Evolutionary conservation across 441 rosid genomes (phyloP).

Genomic region (Bocquillonia castaneifolia): DNA sequence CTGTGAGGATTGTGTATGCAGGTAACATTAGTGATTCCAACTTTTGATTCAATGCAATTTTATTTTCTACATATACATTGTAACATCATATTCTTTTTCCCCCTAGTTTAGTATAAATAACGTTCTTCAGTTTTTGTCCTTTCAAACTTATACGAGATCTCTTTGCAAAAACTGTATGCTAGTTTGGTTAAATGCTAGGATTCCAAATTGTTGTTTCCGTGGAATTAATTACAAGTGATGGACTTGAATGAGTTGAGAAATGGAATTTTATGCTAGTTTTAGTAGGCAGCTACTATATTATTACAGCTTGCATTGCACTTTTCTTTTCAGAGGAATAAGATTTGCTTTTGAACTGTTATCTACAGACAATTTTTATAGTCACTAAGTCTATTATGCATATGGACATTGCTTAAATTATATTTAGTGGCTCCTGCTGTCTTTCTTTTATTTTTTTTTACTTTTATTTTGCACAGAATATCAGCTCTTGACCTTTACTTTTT

Average conservation of each 20-base stretch:
- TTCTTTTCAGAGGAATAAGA: background rate
- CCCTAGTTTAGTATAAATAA: background rate
- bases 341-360: background rate
- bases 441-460: conserved; percentile 1
- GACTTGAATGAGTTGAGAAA: background rate
- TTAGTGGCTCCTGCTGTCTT: background rate
- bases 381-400: background rate
- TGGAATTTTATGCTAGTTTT: background rate
- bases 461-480: background rate
- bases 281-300: background rate
- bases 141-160: background rate
- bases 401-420: conserved; percentile 1
- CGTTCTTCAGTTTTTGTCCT: background rate
- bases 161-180: background rate
- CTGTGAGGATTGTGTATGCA: conserved; percentile 82
- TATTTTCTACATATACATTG: background rate
- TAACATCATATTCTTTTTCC: background rate
- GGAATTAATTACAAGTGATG: background rate
- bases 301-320: background rate
- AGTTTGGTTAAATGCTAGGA: background rate
- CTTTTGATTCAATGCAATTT: conserved; percentile 2
- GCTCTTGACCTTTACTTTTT: background rate
- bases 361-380: background rate
- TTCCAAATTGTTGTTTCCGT: background rate
- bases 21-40: conserved; percentile 36